Base-by-base conservation (phyloP, 202 grass and related monocot species). In the Saccharum hybrid region DNA sequence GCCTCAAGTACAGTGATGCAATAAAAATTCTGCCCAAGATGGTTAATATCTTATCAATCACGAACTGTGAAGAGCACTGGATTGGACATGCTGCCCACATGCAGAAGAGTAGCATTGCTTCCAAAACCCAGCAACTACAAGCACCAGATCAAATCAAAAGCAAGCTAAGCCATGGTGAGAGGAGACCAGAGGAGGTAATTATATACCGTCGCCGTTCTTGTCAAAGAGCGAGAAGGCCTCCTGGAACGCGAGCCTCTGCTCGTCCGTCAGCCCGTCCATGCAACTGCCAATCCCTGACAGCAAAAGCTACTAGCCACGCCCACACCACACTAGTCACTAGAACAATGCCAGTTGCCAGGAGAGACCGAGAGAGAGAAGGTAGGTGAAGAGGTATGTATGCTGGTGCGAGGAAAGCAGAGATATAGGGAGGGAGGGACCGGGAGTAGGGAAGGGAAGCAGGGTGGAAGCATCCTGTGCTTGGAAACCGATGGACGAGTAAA, bases 201-300 rank as follows among this genome's bases (percentile, higher is more conserved):
- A 23, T 45, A 1, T 28, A 95, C 93, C 93, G 43, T 96, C 90
- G 38, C 79, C 84, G 78, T 96, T 92, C 83, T 83, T 96, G 81
- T 96, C 90, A 33, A 93, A 96, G 83, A 96, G 83, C 12, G 72
- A 93, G 88, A 93, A 96, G 15, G 88, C 88, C 81, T 96, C 88
- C 72, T 52, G 63, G 36, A 93, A 83, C 13, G 89, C 90, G 3
- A 69, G 52, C 73, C 90, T 91, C 82, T 92, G 90, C 49, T 92
- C 93, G 19, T 67, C 48, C 19, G 90, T 96, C 63, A 93, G 76
- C 78, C 37, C 87, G 83, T 94, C 89, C 89, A 89, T 94, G 86
- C 52, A 72, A 21, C 51, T 43, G 8, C 22, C 37, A 54, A 19
- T 4, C 65, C 37, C 66, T 4, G 23, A 2, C 54, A 21, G 11